Conservation (phyloP, 2,329 filamentous ascomycete genomes). For the Cordyceps militaris region DNA sequence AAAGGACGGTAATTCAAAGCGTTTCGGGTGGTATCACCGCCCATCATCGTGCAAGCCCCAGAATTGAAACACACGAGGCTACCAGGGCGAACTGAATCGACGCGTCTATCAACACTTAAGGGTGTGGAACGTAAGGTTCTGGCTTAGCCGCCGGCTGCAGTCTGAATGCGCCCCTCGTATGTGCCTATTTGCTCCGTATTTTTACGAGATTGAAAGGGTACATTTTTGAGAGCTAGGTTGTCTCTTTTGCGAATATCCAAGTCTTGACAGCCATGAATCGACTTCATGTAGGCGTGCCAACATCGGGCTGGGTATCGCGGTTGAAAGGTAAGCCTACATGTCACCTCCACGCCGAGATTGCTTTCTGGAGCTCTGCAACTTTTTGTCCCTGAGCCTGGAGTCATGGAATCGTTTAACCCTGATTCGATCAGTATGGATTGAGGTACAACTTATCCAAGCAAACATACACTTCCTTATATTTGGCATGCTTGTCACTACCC, state of each 20-base stretch:
- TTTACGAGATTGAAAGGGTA: not conserved
- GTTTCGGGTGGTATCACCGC: not conserved
- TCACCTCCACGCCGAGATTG: slow-evolving; percentile 34
- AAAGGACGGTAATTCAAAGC: not conserved
- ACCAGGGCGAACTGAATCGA: not conserved
- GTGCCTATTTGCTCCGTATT: not conserved
- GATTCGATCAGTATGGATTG: slow-evolving; percentile 13
- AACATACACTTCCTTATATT: slow-evolving; percentile 39
- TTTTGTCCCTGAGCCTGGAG: slow-evolving; percentile 40
- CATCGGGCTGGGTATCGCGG: not conserved
- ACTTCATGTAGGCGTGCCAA: not conserved
- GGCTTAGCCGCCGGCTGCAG: not conserved
- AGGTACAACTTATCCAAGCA: not conserved
- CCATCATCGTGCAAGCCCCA: not conserved
- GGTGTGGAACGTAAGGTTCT: not conserved
- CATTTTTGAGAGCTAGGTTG: not conserved
- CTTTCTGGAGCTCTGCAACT: slow-evolving; percentile 44
- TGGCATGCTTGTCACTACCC: slow-evolving; percentile 39
- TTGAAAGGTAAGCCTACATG: slow-evolving; percentile 16
- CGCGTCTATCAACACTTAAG: not conserved
- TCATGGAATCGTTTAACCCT: slow-evolving; percentile 43
- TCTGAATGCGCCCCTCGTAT: not conserved
- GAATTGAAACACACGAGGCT: not conserved
- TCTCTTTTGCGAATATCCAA: not conserved
- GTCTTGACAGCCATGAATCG: not conserved